phyloP scores from a whole-genome alignment of 805 yeast species.

The Wickerhamiella dianesei region DNA sequence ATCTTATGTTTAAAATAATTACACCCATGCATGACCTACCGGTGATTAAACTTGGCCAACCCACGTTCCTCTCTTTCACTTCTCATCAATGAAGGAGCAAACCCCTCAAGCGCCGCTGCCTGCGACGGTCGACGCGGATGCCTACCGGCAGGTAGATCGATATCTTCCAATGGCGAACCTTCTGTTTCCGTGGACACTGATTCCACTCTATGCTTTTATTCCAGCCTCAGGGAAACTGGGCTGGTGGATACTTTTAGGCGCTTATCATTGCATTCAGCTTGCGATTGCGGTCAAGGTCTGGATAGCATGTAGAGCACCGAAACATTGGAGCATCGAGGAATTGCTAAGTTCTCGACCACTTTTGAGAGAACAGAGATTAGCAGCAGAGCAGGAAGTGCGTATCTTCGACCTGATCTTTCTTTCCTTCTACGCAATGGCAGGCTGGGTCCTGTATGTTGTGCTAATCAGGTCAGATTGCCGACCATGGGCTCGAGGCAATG shows the following conservation, averaged over 20 bases:
- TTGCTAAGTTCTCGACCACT: not conserved
- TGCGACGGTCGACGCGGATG: no score
- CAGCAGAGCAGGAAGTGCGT: not conserved
- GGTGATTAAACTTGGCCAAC: no score
- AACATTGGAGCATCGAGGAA: not conserved
- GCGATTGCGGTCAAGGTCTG: not conserved
- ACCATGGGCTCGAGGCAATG: no score
- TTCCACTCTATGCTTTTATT: not conserved
- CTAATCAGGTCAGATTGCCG: no score
- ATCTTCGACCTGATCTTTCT: not conserved
- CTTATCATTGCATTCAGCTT: not conserved
- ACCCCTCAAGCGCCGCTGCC: no score
- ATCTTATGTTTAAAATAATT: no score
- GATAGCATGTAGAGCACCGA: not conserved
- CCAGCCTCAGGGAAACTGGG: not conserved
- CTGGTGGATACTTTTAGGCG: not conserved
- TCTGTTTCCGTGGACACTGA: not conserved
- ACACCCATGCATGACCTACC: no score
- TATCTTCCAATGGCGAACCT: no score
- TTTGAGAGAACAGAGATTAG: not conserved
- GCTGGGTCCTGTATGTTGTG: not conserved
- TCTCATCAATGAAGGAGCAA: no score
- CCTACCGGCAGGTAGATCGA: no score
- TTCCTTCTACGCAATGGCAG: not conserved
- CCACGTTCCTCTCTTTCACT: no score